These are phyloP conservation scores for Kwoniella heveanensis DNA, from an alignment of 768 basidiomycete genomes.

Conservation along the genomic window DNA sequence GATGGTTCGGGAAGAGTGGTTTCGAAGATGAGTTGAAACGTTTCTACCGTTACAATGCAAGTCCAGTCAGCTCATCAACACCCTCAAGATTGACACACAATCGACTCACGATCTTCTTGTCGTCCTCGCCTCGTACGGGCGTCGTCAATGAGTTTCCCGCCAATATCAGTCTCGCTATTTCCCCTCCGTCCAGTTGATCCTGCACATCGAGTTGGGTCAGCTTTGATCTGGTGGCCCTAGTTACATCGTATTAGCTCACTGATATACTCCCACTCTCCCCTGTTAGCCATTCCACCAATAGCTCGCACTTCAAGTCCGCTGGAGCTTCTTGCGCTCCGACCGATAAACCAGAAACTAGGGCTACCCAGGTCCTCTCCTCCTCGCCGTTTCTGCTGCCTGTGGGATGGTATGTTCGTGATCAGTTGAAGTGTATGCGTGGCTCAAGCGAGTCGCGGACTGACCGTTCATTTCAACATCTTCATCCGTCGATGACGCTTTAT, in stretches of 20 bases:
- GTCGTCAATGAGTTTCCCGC: conserved; percentile 81
- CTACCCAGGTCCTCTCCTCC: conserved; percentile 66
- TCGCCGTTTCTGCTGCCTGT: conserved; percentile 1
- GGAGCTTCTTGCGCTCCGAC: conserved; percentile 63
- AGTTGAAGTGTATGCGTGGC: background rate
- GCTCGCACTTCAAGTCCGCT: conserved; percentile 68
- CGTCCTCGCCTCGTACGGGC: conserved; percentile 58
- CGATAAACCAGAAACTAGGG: conserved; percentile 79
- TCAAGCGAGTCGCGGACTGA: conserved; percentile 53
- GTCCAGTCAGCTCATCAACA: conserved; percentile 7
- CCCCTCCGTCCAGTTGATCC: conserved; percentile 68
- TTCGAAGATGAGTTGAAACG: conserved; percentile 46
- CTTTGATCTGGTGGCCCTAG: background rate
- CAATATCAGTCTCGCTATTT: conserved; percentile 81
- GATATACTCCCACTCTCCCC: conserved; percentile 76
- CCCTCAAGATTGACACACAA: conserved; percentile 4
- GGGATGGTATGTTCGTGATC: background rate
- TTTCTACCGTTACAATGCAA: conserved; percentile 35
- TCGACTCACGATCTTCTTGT: conserved; percentile 52
- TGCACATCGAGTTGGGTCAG: conserved; percentile 16
- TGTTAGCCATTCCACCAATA: conserved; percentile 85
- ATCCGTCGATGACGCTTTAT: conserved; percentile 26
- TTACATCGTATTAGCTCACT: conserved; percentile 38
- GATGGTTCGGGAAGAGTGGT: conserved; percentile 70
- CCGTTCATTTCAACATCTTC: conserved; percentile 71